These are phyloP conservation scores for Arbutus unedo DNA, from an alignment of 148 eudicot species.

Conservation along the genomic window DNA sequence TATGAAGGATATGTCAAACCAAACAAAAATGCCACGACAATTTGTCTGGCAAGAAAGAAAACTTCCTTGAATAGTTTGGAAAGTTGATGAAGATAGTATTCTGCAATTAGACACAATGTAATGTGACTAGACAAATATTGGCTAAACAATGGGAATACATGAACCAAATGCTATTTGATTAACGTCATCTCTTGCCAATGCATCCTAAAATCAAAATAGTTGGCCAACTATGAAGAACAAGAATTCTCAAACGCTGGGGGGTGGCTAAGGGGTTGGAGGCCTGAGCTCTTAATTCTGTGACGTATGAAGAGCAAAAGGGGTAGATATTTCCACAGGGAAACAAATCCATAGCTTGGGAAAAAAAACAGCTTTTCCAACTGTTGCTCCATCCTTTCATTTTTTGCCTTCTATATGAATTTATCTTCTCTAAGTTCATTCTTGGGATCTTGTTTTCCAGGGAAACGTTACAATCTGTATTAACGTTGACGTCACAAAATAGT, in stretches of 20 bases:
- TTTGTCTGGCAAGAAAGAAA: not conserved
- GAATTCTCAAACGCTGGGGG: not conserved
- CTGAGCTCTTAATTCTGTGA: no score
- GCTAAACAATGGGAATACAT: not conserved
- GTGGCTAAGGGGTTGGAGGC: no score
- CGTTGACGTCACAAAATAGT: no score
- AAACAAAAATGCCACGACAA: not conserved
- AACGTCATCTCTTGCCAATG: not conserved
- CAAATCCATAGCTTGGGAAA: no score
- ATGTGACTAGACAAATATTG: not conserved
- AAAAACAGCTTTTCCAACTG: no score
- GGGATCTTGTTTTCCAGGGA: no score
- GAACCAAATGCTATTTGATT: not conserved
- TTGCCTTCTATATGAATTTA: no score
- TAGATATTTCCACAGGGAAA: no score
- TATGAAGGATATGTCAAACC: not conserved
- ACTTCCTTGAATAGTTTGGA: not conserved
- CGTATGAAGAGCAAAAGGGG: no score
- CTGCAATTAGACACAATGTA: not conserved
- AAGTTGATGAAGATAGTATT: not conserved
- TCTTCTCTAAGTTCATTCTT: no score
- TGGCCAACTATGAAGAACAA: not conserved
- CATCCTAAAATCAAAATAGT: not conserved
- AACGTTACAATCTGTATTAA: no score
- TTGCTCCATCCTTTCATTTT: no score